Evolutionary conservation across 768 basidiomycete species (phyloP).

Genomic region (Leccinum disarticulatum): DNA sequence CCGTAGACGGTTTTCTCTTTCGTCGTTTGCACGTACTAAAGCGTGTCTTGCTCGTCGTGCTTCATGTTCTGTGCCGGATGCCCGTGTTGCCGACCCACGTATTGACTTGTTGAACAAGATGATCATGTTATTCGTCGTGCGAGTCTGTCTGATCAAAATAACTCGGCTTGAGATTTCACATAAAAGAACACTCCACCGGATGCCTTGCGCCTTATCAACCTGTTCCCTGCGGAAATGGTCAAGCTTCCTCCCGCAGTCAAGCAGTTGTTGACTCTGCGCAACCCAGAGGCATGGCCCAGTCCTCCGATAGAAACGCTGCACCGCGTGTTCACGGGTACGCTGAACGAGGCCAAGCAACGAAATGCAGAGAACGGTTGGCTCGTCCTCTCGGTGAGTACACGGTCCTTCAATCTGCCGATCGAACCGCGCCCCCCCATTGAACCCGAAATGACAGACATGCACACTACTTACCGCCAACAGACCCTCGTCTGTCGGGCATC

Average conservation of each 20-base stretch:
- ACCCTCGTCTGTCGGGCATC: conserved; percentile 72
- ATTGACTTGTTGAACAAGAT: conserved; percentile 27
- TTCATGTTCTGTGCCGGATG: conserved; percentile 23
- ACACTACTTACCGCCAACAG: conserved; percentile 81
- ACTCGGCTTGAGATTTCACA: neutral
- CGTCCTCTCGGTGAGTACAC: conserved; percentile 61
- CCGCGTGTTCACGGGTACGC: conserved; percentile 58
- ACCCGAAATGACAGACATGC: conserved; percentile 60
- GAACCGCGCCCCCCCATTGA: conserved; percentile 24
- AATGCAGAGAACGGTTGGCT: conserved; percentile 80
- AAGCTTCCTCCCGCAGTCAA: conserved; percentile 67
- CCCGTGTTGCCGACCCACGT: conserved; percentile 15
- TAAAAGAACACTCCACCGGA: conserved; percentile 7
- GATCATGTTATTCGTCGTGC: neutral
- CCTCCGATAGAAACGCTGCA: conserved; percentile 56
- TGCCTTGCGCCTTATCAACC: neutral
- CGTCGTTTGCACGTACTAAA: conserved; percentile 1
- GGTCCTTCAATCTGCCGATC: conserved; percentile 9
- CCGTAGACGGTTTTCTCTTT: conserved; percentile 10
- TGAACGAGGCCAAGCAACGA: conserved; percentile 59
- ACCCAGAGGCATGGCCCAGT: conserved; percentile 55
- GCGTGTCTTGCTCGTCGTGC: conserved; percentile 10
- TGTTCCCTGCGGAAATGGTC: conserved; percentile 29
- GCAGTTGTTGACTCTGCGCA: conserved; percentile 67
- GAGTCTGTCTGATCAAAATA: neutral